Evolutionary conservation across 2,329 filamentous ascomycete genomes (phyloP).

Genomic region (Pleoardoris graminearum): DNA sequence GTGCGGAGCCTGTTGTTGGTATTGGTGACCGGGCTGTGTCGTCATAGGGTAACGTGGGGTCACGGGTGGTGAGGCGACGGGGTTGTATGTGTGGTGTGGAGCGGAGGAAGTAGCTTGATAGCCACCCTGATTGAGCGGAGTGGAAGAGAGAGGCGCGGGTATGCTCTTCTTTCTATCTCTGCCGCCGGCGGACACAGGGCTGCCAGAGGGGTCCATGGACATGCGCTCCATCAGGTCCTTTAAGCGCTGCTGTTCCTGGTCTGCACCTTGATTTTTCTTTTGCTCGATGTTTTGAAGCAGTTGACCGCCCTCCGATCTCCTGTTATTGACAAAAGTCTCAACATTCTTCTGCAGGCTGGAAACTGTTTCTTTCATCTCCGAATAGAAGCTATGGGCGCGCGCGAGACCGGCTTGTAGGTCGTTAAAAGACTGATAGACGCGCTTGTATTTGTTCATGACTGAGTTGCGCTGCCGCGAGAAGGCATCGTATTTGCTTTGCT

Average conservation of each 20-base stretch:
- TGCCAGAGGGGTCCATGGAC: constrained; percentile 68
- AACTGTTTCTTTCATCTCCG: constrained; percentile 93
- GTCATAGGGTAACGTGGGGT: constrained; percentile 51
- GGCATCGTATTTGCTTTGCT: constrained; percentile 92
- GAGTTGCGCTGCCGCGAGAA: constrained; percentile 81
- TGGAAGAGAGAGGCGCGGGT: constrained; percentile 46
- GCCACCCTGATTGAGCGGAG: constrained; percentile 20
- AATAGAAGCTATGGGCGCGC: constrained; percentile 90
- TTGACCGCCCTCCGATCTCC: constrained; percentile 86
- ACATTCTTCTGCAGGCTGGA: constrained; percentile 94
- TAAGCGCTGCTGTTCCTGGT: constrained; percentile 82
- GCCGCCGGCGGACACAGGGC: constrained; percentile 37
- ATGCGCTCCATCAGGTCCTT: constrained; percentile 93
- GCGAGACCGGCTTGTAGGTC: constrained; percentile 84
- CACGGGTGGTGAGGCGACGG: constrained; percentile 52
- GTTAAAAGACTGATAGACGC: constrained; percentile 88
- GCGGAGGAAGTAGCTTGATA: constrained; percentile 42
- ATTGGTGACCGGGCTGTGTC: constrained; percentile 32
- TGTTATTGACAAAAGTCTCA: constrained; percentile 94
- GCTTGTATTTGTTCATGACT: constrained; percentile 85
- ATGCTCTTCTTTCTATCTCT: constrained; percentile 42
- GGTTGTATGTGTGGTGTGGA: constrained; percentile 54
- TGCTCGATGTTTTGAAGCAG: constrained; percentile 87
- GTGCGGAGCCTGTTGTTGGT: constrained; percentile 22
- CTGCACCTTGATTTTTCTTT: constrained; percentile 71